Evolutionary conservation across 192 early-diverging fungal species (phyloP).

Genomic region (Backusella mclennaniae): DNA sequence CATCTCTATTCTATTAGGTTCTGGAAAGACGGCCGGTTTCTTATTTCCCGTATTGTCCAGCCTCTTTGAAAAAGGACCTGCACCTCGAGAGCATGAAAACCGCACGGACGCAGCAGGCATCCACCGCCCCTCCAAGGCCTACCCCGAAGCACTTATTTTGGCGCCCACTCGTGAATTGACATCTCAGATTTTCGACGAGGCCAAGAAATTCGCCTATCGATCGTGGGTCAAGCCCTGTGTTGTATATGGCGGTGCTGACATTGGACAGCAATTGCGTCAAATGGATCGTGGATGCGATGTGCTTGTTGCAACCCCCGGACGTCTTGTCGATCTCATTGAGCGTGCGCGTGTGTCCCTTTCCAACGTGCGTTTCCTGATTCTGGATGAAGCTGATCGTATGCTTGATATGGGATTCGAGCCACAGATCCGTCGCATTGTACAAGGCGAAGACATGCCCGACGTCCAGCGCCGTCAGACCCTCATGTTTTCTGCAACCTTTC

Average conservation of each 20-base stretch:
- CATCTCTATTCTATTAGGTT: conserved; percentile 37
- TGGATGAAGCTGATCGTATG: conserved; percentile 98
- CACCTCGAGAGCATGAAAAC: background rate
- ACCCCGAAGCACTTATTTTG: conserved; percentile 81
- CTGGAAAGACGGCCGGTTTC: conserved; percentile 95
- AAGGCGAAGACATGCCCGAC: conserved; percentile 70
- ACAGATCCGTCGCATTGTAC: conserved; percentile 87
- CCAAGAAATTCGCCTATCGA: conserved; percentile 78
- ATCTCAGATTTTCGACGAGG: conserved; percentile 92
- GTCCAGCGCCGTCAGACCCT: conserved; percentile 87
- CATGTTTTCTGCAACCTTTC: conserved; percentile 97
- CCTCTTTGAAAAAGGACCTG: conserved; percentile 75
- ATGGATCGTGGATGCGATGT: conserved; percentile 93
- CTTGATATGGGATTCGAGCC: conserved; percentile 94
- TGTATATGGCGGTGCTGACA: conserved; percentile 95
- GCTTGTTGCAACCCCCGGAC: conserved; percentile 94
- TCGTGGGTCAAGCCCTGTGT: conserved; percentile 93
- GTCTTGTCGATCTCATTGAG: conserved; percentile 91
- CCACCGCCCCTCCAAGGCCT: conserved; percentile 55
- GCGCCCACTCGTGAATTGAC: conserved; percentile 96
- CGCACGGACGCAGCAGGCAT: background rate
- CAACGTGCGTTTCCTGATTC: conserved; percentile 81
- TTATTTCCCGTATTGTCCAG: conserved; percentile 93
- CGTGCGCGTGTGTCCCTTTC: conserved; percentile 73
- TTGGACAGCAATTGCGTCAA: conserved; percentile 81